Percentiles rank a stretch among this genome's conserved stretches.
Evolutionary conservation across 768 basidiomycete species (phyloP).

Genomic region (Panellus pusillus): DNA sequence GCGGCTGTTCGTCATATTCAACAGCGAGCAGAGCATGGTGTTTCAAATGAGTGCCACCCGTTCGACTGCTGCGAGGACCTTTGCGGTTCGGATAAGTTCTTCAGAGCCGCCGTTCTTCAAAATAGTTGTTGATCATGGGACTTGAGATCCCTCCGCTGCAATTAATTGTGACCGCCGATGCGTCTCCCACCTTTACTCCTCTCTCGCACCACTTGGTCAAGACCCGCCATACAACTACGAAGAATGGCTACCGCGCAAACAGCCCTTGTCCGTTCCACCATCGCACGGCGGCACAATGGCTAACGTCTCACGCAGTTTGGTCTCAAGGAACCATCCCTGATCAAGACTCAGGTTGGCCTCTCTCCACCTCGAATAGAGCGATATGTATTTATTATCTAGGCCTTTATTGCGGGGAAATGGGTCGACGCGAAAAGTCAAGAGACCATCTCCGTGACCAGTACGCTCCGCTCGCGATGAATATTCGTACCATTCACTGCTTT

Average conservation of each 20-base stretch:
- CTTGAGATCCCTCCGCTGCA: too few relatives aligned
- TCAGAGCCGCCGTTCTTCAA: too few relatives aligned
- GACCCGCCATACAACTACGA: slow-evolving; percentile 11
- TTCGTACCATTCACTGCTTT: not conserved
- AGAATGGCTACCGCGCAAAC: slow-evolving; percentile 65
- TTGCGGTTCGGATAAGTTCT: too few relatives aligned
- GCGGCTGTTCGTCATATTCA: too few relatives aligned
- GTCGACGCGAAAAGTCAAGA: slow-evolving; percentile 73
- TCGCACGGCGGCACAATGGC: not conserved
- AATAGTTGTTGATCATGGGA: too few relatives aligned
- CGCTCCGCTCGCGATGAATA: slow-evolving; percentile 27
- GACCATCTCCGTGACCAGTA: slow-evolving; percentile 76
- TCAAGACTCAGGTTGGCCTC: slow-evolving; percentile 53
- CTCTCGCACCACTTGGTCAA: slow-evolving; percentile 3
- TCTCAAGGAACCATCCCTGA: slow-evolving; percentile 73
- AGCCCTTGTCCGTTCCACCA: slow-evolving; percentile 30
- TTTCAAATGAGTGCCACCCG: too few relatives aligned
- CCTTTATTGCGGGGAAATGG: slow-evolving; percentile 84
- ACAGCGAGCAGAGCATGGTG: too few relatives aligned
- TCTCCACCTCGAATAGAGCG: not conserved
- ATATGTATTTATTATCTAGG: slow-evolving; percentile 27
- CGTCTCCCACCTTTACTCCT: slow-evolving; percentile 10
- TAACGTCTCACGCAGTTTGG: slow-evolving; percentile 50
- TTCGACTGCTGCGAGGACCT: too few relatives aligned
- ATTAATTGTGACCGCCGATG: not conserved